A percentile compares a stretch with the other conserved stretches of the same genome.
These are phyloP conservation scores for Orobanche coerulescens DNA, from an alignment of 257 asterid species.

Conservation along the genomic window DNA sequence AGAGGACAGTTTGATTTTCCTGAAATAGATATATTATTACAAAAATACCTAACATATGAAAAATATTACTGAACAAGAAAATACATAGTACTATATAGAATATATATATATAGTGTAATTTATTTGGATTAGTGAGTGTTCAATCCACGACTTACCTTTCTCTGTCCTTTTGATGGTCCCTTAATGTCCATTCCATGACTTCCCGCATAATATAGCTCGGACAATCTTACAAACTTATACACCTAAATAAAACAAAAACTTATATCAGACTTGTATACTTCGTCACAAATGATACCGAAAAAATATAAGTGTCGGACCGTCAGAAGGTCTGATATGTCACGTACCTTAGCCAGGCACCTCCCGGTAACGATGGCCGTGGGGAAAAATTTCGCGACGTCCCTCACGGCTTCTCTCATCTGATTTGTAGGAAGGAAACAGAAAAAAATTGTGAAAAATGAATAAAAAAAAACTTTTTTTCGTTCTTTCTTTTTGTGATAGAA, in stretches of 20 bases:
- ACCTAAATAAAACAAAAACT: conserved; percentile 32
- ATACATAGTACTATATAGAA: neutral
- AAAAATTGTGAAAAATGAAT: neutral
- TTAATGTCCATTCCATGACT: conserved; percentile 98
- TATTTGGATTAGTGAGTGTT: neutral
- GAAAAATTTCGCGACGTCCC: conserved; percentile 55
- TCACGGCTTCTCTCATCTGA: conserved; percentile 79
- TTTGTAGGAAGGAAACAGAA: neutral
- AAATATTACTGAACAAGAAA: neutral
- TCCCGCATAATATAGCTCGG: conserved; percentile 89
- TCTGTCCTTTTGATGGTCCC: conserved; percentile 62
- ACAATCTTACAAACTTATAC: conserved; percentile 47
- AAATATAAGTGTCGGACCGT: no score
- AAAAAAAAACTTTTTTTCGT: no score
- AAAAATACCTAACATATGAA: neutral
- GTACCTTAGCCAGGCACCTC: conserved; percentile 75
- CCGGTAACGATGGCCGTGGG: conserved; percentile 92
- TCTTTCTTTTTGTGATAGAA: no score
- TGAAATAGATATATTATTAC: conserved; percentile 31
- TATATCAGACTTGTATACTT: no score
- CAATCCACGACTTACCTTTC: conserved; percentile 41
- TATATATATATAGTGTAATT: neutral
- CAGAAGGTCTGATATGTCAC: no score
- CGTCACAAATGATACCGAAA: no score
- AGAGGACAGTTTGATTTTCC: conserved; percentile 70